phyloP scores from a whole-genome alignment of 116 monocot species.

The Thalassia testudinum region DNA sequence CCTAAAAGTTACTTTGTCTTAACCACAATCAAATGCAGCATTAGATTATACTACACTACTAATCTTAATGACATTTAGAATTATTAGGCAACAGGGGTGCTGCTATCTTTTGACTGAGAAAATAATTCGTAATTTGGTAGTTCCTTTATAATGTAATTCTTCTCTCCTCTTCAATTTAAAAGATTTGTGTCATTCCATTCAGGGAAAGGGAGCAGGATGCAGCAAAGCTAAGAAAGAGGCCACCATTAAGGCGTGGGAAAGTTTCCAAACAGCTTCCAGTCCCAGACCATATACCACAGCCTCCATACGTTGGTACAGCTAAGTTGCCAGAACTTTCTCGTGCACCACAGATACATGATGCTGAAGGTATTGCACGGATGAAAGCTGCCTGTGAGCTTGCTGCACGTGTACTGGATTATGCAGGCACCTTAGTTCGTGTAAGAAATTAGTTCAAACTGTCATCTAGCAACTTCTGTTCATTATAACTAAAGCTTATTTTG shows the following conservation, averaged over 20 bases:
- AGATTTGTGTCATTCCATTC: conserved; percentile 10
- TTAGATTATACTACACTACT: too few species aligned
- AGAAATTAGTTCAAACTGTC: conserved; percentile 2
- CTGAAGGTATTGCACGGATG: conserved; percentile 68
- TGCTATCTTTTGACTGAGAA: neutral
- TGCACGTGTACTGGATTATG: conserved; percentile 86
- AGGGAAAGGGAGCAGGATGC: conserved; percentile 29
- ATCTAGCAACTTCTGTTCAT: neutral
- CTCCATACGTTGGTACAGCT: conserved; percentile 58
- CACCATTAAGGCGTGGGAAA: conserved; percentile 68
- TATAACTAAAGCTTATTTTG: too few species aligned
- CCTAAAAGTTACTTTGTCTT: too few species aligned
- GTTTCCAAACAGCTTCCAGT: conserved; percentile 54
- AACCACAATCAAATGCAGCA: too few species aligned
- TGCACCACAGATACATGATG: conserved; percentile 70
- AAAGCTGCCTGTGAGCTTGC: conserved; percentile 85
- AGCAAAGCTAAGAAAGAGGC: conserved; percentile 42
- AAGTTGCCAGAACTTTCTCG: conserved; percentile 57
- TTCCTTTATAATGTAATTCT: neutral
- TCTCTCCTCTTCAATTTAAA: conserved; percentile 2
- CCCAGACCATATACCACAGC: conserved; percentile 65
- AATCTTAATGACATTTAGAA: neutral
- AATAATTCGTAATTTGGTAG: neutral
- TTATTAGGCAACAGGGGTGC: neutral
- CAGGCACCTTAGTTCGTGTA: conserved; percentile 91